Evolutionary conservation across 1,284 basidiomycete genomes (phyloP), one percentile per base, ranked within the genome.

Genomic region (Ceratobasidium sp.): DNA sequence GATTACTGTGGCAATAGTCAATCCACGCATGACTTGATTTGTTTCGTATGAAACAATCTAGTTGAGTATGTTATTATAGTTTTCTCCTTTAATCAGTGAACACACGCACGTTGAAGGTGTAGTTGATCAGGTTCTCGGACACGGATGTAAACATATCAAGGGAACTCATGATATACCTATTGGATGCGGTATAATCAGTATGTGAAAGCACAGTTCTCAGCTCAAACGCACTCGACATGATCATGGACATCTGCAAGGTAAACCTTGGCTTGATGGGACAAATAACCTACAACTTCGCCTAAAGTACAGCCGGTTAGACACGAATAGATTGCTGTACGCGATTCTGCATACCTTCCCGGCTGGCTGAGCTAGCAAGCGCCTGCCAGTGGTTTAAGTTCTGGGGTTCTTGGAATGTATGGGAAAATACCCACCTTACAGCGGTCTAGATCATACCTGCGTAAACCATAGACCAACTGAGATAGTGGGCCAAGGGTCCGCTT

Each of bases 201-300:
- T 28, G 32, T 28, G 3, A 10, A 21, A 23, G 3, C 39, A 30
- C 8, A 6, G 26, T 5, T 3, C n/a, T 5, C 4, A 23, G 10
- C 6, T 23, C n/a, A 30, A 14, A 46, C 65, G 12, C 88, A 89
- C 72, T 90, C 88, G 82, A 89, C 88, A 75, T 91, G 89, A 76
- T 91, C 89, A 73, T 86, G 84, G 2, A 90, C 88, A 77, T 90
- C 89, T 10, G 88, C 87, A 69, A 90, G 79, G 77, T 91, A 91
- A 18, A 89, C 88, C 77, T 89, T 90, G 5, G 87, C 79, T 77
- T 89, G 90, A 75, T 87, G 87, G 77, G 86, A 88, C 84, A 91
- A 86, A 77, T 85, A 91, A 0, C 89, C 89, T 32, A 83, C 79
- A 18, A 87, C 74, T 48, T 75, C 72, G 30, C 65, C 65, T 69